These are phyloP conservation scores for Ganoderma leucocontextum DNA, from an alignment of 1,284 basidiomycete genomes.

Conservation along the genomic window DNA sequence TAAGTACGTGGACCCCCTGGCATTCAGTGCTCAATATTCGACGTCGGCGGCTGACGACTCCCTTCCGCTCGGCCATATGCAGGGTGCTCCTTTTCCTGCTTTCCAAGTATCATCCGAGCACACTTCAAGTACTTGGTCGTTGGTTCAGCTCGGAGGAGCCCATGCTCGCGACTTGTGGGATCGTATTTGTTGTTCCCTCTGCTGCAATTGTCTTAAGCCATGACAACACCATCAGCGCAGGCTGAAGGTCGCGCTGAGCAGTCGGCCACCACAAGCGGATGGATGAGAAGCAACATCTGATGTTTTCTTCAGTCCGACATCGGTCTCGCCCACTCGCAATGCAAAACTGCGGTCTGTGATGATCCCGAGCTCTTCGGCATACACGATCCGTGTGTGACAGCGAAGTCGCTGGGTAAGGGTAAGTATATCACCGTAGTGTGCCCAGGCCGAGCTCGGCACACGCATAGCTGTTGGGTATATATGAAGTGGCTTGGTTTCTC, in stretches of 20 bases:
- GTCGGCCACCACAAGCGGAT: neutral
- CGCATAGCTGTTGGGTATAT: neutral
- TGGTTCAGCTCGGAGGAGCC: neutral
- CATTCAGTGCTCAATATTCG: neutral
- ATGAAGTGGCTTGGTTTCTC: neutral
- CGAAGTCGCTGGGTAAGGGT: neutral
- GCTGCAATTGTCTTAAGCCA: no score
- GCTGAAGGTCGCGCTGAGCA: neutral
- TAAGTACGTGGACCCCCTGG: neutral
- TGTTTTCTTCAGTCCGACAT: neutral
- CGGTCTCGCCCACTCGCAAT: neutral
- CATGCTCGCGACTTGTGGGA: neutral
- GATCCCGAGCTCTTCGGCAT: neutral
- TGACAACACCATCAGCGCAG: neutral
- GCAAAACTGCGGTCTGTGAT: slow-evolving; percentile 4
- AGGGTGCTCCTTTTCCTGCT: neutral
- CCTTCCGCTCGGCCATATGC: neutral
- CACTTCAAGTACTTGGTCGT: neutral
- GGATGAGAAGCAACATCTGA: no score
- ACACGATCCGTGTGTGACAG: neutral
- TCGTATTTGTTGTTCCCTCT: neutral
- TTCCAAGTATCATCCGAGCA: neutral
- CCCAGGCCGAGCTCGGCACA: neutral
- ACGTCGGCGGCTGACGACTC: neutral
- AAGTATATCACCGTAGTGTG: neutral